Conservation (phyloP, 2,329 filamentous ascomycete species). For the Phaeophleospora eucalypticola region DNA sequence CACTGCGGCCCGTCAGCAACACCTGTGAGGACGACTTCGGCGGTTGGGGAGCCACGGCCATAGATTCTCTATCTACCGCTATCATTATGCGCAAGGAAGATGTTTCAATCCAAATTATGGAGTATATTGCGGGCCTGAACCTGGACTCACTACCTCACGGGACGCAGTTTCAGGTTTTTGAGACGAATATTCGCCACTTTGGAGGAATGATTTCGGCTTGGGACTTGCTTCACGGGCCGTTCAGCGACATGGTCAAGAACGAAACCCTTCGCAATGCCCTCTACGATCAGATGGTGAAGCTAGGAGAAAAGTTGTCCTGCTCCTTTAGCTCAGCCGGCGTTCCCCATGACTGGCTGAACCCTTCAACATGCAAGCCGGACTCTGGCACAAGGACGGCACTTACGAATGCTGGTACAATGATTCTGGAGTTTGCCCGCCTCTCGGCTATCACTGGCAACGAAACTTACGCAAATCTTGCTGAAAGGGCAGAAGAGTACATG, state of each 20-base stretch:
- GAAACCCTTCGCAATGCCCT: slow-evolving; percentile 11
- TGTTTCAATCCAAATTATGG: slow-evolving; percentile 17
- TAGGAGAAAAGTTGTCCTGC: slow-evolving; percentile 53
- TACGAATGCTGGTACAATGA: slow-evolving; percentile 21
- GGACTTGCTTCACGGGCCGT: slow-evolving; percentile 25
- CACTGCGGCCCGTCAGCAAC: slow-evolving; percentile 27
- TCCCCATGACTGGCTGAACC: slow-evolving; percentile 65
- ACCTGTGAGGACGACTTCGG: slow-evolving; percentile 26
- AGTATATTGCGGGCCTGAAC: slow-evolving; percentile 21
- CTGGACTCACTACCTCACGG: slow-evolving; percentile 15
- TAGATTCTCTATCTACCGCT: slow-evolving; percentile 24
- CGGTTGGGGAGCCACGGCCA: slow-evolving; percentile 26
- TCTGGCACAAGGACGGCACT: slow-evolving; percentile 22
- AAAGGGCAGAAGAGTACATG: slow-evolving; percentile 21
- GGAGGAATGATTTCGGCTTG: slow-evolving; percentile 25
- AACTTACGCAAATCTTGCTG: slow-evolving; percentile 20
- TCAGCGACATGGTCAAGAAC: slow-evolving; percentile 13
- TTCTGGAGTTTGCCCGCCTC: slow-evolving; percentile 24
- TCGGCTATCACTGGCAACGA: slow-evolving; percentile 26
- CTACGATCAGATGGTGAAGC: slow-evolving; percentile 20
- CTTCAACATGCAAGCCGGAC: slow-evolving; percentile 19
- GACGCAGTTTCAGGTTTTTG: slow-evolving; percentile 21
- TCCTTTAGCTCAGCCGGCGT: slow-evolving; percentile 64
- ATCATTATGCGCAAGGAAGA: slow-evolving; percentile 23
- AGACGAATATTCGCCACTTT: slow-evolving; percentile 25